These are phyloP conservation scores for Trichosanthes cucumerina DNA, from an alignment of 306 rosid species.

Conservation along the genomic window DNA sequence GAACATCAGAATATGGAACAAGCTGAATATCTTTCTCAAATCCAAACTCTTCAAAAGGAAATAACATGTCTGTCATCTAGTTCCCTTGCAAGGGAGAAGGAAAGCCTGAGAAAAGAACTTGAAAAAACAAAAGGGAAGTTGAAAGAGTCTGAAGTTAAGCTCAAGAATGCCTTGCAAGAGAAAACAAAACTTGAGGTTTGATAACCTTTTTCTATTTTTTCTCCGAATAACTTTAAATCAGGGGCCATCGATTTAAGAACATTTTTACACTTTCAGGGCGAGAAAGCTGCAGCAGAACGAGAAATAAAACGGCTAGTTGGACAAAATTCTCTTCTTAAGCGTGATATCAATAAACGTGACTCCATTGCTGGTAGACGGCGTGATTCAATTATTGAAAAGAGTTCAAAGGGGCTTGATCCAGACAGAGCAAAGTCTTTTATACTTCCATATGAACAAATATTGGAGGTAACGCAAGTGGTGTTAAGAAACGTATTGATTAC, in stretches of 20 bases:
- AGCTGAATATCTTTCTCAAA: slow-evolving; percentile 44
- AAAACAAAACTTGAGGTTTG: slow-evolving; percentile 85
- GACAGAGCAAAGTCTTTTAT: slow-evolving; percentile 42
- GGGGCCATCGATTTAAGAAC: slow-evolving; percentile 10
- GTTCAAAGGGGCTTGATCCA: slow-evolving; percentile 46
- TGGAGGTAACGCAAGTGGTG: slow-evolving; percentile 39
- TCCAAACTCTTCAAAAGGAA: slow-evolving; percentile 62
- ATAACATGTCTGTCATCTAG: slow-evolving; percentile 46
- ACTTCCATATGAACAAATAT: slow-evolving; percentile 39
- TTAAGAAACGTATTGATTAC: neutral
- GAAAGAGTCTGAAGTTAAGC: slow-evolving; percentile 77
- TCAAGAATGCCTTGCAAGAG: slow-evolving; percentile 70
- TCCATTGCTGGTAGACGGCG: slow-evolving; percentile 67
- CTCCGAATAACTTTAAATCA: neutral
- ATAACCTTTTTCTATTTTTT: neutral
- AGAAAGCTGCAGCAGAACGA: slow-evolving; percentile 62
- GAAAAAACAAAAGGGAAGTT: slow-evolving; percentile 60
- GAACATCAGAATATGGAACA: slow-evolving; percentile 47
- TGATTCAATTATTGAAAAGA: slow-evolving; percentile 53
- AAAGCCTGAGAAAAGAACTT: slow-evolving; percentile 60
- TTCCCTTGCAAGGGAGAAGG: slow-evolving; percentile 65
- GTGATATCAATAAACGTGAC: slow-evolving; percentile 62
- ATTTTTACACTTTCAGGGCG: slow-evolving; percentile 42
- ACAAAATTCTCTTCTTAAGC: slow-evolving; percentile 79
- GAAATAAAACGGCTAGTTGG: slow-evolving; percentile 64